Conservation (phyloP, 2,329 filamentous ascomycete species). For the Blastomyces percursus region DNA sequence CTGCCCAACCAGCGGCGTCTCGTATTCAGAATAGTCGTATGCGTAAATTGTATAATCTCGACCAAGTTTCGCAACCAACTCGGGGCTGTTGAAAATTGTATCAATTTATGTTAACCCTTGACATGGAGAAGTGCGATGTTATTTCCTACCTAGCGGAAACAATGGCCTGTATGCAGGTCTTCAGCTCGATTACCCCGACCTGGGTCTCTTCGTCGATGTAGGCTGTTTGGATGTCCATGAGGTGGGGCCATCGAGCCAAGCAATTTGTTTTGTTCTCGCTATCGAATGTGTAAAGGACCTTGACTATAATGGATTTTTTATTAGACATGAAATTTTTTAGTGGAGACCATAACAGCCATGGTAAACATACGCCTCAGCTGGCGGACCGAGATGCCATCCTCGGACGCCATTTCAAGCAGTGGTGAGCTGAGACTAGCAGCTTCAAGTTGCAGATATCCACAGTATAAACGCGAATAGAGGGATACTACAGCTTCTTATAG, state of each 20-base stretch:
- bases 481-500: neutral
- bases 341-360: conserved; percentile 1
- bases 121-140: conserved; percentile 6
- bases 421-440: neutral
- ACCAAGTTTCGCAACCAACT: conserved; percentile 62
- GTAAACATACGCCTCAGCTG: conserved; percentile 55
- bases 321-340: neutral
- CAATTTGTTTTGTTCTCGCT: conserved; percentile 79
- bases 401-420: conserved; percentile 27
- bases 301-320: conserved; percentile 50
- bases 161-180: conserved; percentile 77
- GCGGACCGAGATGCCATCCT: conserved; percentile 47
- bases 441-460: conserved; percentile 6
- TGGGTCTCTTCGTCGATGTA: conserved; percentile 66
- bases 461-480: neutral
- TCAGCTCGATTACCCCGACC: conserved; percentile 80
- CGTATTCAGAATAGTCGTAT: conserved; percentile 90
- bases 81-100: conserved; percentile 51
- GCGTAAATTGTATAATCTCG: conserved; percentile 94
- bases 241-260: conserved; percentile 71
- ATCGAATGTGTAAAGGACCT: conserved; percentile 95
- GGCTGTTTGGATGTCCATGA: conserved; percentile 68
- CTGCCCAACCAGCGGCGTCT: conserved; percentile 86
- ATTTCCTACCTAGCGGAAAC: conserved; percentile 45
- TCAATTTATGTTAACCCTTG: conserved; percentile 6